phyloP scores from a whole-genome alignment of 1,284 basidiomycete species.

The Inonotus obliquus region DNA sequence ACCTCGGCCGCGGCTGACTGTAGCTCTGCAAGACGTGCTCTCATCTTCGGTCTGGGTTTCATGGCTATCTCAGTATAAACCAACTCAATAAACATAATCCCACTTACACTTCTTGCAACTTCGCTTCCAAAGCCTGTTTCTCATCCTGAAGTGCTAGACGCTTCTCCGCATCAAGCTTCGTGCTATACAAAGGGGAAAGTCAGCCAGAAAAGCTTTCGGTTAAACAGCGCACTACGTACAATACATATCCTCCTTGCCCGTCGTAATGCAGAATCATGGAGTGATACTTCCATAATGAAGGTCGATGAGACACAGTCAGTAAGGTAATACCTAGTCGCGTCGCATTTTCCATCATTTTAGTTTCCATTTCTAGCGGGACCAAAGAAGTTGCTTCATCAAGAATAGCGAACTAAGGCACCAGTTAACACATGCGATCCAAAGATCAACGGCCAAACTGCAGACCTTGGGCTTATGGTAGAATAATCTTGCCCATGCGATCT shows the following conservation, averaged over 20 bases:
- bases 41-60: conserved; percentile 39
- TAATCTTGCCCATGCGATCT: conserved; percentile 94
- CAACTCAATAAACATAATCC: not conserved
- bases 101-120: conserved; percentile 74
- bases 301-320: conserved; percentile 87
- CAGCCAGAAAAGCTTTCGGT: conserved; percentile 1
- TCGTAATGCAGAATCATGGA: conserved; percentile 88
- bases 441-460: conserved; percentile 18
- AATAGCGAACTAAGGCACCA: conserved; percentile 75
- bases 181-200: conserved; percentile 40
- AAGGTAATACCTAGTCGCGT: conserved; percentile 84
- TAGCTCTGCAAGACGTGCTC: conserved; percentile 44
- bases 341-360: conserved; percentile 93
- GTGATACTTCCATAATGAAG: conserved; percentile 95
- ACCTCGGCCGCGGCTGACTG: conserved; percentile 22
- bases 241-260: conserved; percentile 78
- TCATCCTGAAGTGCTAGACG: conserved; percentile 91
- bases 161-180: conserved; percentile 88
- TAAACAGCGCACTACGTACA: conserved; percentile 47
- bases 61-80: not conserved
- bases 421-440: not conserved
- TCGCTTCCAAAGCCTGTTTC: conserved; percentile 80
- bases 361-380: conserved; percentile 91
- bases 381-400: conserved; percentile 95
- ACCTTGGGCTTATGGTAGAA: conserved; percentile 96